Percentiles rank a stretch among this genome's conserved stretches.
These are phyloP conservation scores for Annulohypoxylon moriforme DNA, from an alignment of 495 filamentous ascomycete species.

Conservation along the genomic window DNA sequence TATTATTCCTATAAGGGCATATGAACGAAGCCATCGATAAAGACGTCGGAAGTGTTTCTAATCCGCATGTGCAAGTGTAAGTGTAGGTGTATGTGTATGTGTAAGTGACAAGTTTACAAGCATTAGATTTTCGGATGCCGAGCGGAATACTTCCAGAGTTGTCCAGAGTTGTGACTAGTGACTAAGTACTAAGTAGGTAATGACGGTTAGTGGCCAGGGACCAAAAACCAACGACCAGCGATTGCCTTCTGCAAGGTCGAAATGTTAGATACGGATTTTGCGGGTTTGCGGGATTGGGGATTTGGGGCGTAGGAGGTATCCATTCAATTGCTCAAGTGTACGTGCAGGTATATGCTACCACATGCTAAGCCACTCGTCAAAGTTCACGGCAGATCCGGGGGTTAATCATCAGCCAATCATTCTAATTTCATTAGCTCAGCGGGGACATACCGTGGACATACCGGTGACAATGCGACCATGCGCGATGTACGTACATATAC, in stretches of 20 bases:
- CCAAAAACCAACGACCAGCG: too few species aligned
- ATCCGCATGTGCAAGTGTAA: background rate
- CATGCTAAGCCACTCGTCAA: constrained; percentile 35
- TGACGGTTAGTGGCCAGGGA: background rate
- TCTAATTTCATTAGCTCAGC: background rate
- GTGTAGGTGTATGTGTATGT: too few species aligned
- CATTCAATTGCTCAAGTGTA: background rate
- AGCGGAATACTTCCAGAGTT: background rate
- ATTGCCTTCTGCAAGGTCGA: constrained; percentile 4
- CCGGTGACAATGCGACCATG: background rate
- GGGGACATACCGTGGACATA: background rate
- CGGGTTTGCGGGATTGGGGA: background rate
- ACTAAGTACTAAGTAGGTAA: too few species aligned
- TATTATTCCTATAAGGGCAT: constrained; percentile 28
- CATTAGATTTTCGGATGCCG: constrained; percentile 16
- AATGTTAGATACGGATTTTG: constrained; percentile 14
- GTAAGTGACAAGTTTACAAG: background rate
- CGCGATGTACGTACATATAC: background rate
- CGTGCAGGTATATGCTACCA: constrained; percentile 12
- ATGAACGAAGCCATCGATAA: constrained; percentile 46
- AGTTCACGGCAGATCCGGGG: constrained; percentile 40
- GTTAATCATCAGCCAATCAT: constrained; percentile 20
- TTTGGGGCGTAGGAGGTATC: background rate
- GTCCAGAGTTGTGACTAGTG: background rate
- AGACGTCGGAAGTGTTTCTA: constrained; percentile 8